Conservation (phyloP, 2,329 filamentous ascomycete genomes). For the Fusarium anguioides region DNA sequence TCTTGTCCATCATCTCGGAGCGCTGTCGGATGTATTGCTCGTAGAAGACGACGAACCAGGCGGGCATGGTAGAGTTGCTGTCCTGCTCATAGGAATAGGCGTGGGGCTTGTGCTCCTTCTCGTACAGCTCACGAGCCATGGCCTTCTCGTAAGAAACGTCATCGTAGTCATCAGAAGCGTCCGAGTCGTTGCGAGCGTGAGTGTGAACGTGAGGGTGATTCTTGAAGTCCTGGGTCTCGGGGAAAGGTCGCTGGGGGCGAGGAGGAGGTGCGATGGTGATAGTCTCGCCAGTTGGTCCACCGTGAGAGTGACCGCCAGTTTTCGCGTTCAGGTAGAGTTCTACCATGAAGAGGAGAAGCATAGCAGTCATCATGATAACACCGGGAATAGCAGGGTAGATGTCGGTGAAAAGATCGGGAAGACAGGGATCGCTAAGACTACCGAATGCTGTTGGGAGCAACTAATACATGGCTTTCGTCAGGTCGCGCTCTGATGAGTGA, state of each 20-base stretch:
- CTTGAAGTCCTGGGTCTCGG: neutral
- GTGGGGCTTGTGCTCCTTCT: conserved; percentile 46
- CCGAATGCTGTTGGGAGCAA: conserved; percentile 70
- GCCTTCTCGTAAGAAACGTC: conserved; percentile 54
- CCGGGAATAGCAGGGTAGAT: conserved; percentile 71
- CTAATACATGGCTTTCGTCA: conserved; percentile 45
- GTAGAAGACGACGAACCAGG: conserved; percentile 72
- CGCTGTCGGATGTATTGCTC: conserved; percentile 71
- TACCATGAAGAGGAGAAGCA: conserved; percentile 70
- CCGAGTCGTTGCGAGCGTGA: conserved; percentile 12
- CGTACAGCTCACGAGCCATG: conserved; percentile 54
- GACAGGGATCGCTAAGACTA: conserved; percentile 63
- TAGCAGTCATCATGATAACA: conserved; percentile 72
- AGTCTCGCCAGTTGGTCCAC: conserved; percentile 61
- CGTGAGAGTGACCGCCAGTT: conserved; percentile 68
- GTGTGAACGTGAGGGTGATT: neutral
- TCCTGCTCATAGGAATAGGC: conserved; percentile 45
- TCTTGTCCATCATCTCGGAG: conserved; percentile 67
- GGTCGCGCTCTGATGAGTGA: neutral
- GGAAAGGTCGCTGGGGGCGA: conserved; percentile 12
- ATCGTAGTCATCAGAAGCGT: neutral
- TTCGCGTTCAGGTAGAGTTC: conserved; percentile 71
- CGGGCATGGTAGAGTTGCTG: conserved; percentile 59
- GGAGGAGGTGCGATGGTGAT: conserved; percentile 4
- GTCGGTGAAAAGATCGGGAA: conserved; percentile 69